Evolutionary conservation across 1,139 yeast species (phyloP), one percentile per base, ranked within the genome.

Genomic region (Protomyces pachydermus): DNA sequence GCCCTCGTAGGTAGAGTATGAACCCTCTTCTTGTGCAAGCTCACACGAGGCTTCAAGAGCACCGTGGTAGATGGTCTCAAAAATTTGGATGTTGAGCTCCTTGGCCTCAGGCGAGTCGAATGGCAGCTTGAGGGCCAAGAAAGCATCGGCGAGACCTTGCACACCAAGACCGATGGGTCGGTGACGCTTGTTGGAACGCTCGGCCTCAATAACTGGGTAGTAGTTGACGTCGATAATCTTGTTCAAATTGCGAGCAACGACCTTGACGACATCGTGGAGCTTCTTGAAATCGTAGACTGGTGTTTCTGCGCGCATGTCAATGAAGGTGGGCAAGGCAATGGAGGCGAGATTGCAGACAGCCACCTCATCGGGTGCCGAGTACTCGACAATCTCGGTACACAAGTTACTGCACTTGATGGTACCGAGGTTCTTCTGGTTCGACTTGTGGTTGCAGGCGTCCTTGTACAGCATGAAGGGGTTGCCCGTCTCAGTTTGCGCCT

Each of bases 311-410:
- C 35, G 53, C 62, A 58, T 58, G 66, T 82, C 84, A 34, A 78
- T 79, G 71, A 83, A 89, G 5, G 89, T 82, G 20, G 96, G 96
- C 67, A 89, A 80, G 12, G 95, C 95, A 72, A 89, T 78, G 25
- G 96, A 88, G 20, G 95, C 96, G 76, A 89, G 81, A 77, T 89
- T 89, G 81, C 96, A 89, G 63, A 90, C 96, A 54, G 96, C 95
- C 68, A 88, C 88, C 79, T 89, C 96, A 62, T 87, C 91, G 32
- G 95, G 90, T 56, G 89, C 80, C 25, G 95, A 87, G 74, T 88
- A 89, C 77, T 90, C 96, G 65, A 89, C 91, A 73, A 89, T 87
- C 77, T 89, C 96, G 75, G 95, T 87, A 78, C 96, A 90, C 77
- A 89, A 80, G 77, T 89, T 89, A 50, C 96, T 88, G 52, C 95